A percentile compares a stretch with the other conserved stretches of the same genome.
Evolutionary conservation across 305 asterid genomes (phyloP).

Genomic region (Plantago coronopus): DNA sequence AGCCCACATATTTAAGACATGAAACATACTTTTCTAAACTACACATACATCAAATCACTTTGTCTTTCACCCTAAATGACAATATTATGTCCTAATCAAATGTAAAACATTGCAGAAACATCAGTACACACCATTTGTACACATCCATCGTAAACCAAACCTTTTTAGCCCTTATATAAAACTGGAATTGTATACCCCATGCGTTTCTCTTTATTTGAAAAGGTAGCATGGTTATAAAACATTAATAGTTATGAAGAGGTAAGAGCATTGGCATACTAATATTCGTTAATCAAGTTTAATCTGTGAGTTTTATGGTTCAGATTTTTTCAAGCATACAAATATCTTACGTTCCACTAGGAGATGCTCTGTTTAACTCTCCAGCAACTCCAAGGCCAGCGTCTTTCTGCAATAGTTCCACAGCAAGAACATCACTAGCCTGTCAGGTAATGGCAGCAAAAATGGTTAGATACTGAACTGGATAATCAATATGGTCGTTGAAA

Average conservation of each 20-base stretch:
- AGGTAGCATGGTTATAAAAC: too few relatives aligned
- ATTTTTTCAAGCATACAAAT: background rate
- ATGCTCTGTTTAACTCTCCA: conserved; percentile 74
- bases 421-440: conserved; percentile 99
- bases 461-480: conserved; percentile 15
- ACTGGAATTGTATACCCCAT: too few relatives aligned
- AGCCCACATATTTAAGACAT: too few relatives aligned
- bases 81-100: too few relatives aligned
- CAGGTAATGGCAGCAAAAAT: conserved; percentile 24
- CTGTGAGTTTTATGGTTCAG: conserved; percentile 10
- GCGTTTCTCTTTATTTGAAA: too few relatives aligned
- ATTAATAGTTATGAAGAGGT: too few relatives aligned
- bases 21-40: too few relatives aligned
- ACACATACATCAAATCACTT: background rate
- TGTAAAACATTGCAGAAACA: too few relatives aligned
- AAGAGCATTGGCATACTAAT: background rate
- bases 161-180: too few relatives aligned
- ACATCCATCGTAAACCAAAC: too few relatives aligned
- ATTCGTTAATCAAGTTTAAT: conserved; percentile 7
- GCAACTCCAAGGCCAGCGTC: conserved; percentile 80
- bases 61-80: background rate
- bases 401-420: conserved; percentile 96
- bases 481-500: conserved; percentile 10
- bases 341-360: conserved; percentile 84
- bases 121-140: too few relatives aligned